These are phyloP conservation scores for Saturnispora halmiae DNA, from an alignment of 805 yeast genomes.

Conservation along the genomic window DNA sequence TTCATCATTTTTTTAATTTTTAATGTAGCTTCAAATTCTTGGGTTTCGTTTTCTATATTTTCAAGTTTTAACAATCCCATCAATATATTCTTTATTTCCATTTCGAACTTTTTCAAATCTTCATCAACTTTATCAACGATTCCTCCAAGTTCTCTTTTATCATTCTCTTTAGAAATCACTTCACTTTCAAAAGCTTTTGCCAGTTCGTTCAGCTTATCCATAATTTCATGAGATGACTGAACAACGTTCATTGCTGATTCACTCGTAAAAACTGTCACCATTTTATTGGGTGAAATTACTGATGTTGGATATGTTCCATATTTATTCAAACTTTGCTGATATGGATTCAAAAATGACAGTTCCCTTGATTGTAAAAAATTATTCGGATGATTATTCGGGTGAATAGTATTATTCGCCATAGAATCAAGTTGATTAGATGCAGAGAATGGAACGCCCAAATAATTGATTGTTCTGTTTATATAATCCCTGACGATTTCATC, in stretches of 20 bases:
- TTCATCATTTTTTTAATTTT: slow-evolving; percentile 20
- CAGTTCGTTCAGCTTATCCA: slow-evolving; percentile 39
- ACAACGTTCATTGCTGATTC: slow-evolving; percentile 47
- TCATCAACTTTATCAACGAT: slow-evolving; percentile 25
- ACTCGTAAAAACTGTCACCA: slow-evolving; percentile 29
- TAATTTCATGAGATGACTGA: slow-evolving; percentile 41
- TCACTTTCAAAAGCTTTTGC: slow-evolving; percentile 47
- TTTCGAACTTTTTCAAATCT: slow-evolving; percentile 26
- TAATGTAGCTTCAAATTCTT: slow-evolving; percentile 1
- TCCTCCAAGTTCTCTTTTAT: slow-evolving; percentile 24
- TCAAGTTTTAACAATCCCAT: slow-evolving; percentile 7
- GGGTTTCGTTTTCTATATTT: not conserved
- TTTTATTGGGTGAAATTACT: not conserved
- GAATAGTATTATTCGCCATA: slow-evolving; percentile 2
- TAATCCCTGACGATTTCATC: slow-evolving; percentile 35
- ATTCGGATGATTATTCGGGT: not conserved
- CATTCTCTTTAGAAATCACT: slow-evolving; percentile 34
- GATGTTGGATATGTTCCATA: slow-evolving; percentile 20
- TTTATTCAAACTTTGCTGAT: slow-evolving; percentile 16
- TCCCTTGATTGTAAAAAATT: slow-evolving; percentile 2
- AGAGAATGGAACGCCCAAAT: slow-evolving; percentile 13
- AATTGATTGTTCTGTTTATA: slow-evolving; percentile 22
- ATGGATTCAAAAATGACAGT: slow-evolving; percentile 12
- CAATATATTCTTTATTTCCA: slow-evolving; percentile 30
- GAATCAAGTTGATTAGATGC: slow-evolving; percentile 9